Base-by-base conservation (phyloP, 345 rosid species). In the Eucalyptus pauciflora region DNA sequence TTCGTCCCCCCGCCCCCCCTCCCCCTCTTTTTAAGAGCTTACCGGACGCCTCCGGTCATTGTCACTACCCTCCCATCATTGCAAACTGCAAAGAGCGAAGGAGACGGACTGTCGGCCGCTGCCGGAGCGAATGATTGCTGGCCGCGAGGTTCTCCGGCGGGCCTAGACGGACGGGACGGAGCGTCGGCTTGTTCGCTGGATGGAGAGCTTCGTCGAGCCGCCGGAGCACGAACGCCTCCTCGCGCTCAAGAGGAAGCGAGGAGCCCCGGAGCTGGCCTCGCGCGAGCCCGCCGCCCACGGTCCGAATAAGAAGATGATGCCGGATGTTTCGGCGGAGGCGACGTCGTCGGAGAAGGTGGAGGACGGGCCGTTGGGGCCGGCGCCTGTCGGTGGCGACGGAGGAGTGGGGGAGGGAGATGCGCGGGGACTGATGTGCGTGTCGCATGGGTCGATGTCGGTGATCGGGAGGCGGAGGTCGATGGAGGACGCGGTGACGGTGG, bases 401-500 rank as follows among this genome's bases (percentile, higher is more conserved):
- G 50, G 37, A 25, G 20, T n/a, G 3, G 46, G 33, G 83, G 51
- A 46, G 27, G 29, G 80, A 46, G 22, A 31, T 6, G 76, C 64
- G 27, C 33, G 13, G 15, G 29, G 79, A 18, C 15, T 16, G 85
- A 46, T 43, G 64, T 48, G 89, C 50, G 33, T 25, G 17, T 89
- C 92, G 3, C 90, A 92, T 67, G 94, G 95, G 29, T 87, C 88
- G 49, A 89, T 91, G 17, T 93, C 94, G 29, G 91, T 92, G 85
- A 91, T 91, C 24, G 94, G 95, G 45, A 79, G 91, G 88, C 87
- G 89, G 33, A 87, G 94, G 48, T 88, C 13, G 45, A 92, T 93
- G 94, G 89, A 92, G 80, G 93, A 94, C 24, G 91, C 92, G 7
- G 89, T 91, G 67, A 48, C 89, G 46, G 89, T 88, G 43, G 92